phyloP scores from a whole-genome alignment of 768 basidiomycete species.

The Mycena filopes region DNA sequence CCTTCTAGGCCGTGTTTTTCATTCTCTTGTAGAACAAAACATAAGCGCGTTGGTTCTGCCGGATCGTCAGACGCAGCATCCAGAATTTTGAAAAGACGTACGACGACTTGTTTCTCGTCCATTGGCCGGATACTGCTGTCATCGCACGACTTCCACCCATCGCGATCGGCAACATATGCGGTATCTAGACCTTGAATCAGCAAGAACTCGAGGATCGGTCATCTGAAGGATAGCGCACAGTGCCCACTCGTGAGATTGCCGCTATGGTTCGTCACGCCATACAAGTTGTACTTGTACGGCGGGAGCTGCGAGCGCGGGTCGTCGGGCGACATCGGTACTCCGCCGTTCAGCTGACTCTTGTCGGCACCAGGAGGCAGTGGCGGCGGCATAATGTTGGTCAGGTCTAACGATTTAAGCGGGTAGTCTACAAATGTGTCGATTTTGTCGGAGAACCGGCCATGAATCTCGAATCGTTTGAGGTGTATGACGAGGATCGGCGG shows the following conservation, averaged over 20 bases:
- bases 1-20: constrained; percentile 35
- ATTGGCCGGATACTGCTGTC: constrained; percentile 86
- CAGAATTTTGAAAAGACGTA: constrained; percentile 50
- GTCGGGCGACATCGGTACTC: constrained; percentile 56
- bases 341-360: constrained; percentile 58
- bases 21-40: constrained; percentile 85
- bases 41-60: constrained; percentile 72
- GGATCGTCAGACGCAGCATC: constrained; percentile 7
- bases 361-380: constrained; percentile 75
- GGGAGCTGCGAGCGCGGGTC: constrained; percentile 88
- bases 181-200: constrained; percentile 73
- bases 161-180: constrained; percentile 87
- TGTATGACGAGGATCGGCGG: constrained; percentile 94
- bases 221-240: constrained; percentile 66
- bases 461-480: constrained; percentile 91
- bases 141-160: constrained; percentile 94
- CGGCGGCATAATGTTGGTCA: constrained; percentile 87
- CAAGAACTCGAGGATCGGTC: constrained; percentile 1
- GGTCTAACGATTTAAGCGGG: constrained; percentile 70
- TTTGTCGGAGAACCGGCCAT: constrained; percentile 95
- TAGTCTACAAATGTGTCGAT: constrained; percentile 96
- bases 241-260: constrained; percentile 95
- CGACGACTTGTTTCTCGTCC: constrained; percentile 85
- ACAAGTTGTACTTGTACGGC: constrained; percentile 93
- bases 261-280: constrained; percentile 95